phyloP scores from a whole-genome alignment of 768 basidiomycete genomes.

The Pisolithus microcarpus region DNA sequence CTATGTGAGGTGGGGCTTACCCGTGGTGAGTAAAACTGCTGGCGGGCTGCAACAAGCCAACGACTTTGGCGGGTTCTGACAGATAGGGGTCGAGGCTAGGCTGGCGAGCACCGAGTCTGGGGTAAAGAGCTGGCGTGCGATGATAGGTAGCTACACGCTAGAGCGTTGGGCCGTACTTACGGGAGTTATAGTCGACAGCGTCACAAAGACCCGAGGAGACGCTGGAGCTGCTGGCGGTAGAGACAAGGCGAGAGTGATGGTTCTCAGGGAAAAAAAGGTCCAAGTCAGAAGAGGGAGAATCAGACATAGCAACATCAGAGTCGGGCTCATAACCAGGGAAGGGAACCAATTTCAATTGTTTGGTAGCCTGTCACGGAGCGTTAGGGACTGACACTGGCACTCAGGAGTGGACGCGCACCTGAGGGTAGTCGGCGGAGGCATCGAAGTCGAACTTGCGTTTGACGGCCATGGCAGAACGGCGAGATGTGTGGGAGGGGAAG shows the following conservation, averaged over 20 bases:
- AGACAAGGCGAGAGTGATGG: slow-evolving; percentile 56
- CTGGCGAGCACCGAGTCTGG: slow-evolving; percentile 58
- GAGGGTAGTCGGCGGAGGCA: slow-evolving; percentile 43
- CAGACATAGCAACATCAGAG: slow-evolving; percentile 65
- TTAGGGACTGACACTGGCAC: slow-evolving; percentile 15
- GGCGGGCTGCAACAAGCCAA: slow-evolving; percentile 66
- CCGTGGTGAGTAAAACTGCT: slow-evolving; percentile 61
- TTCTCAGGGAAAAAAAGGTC: slow-evolving; percentile 49
- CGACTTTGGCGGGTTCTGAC: slow-evolving; percentile 38
- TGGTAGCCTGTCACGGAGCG: slow-evolving; percentile 37
- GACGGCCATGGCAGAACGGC: slow-evolving; percentile 44
- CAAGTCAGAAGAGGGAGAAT: slow-evolving; percentile 45
- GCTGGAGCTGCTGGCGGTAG: slow-evolving; percentile 50
- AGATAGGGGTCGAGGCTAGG: slow-evolving; percentile 44
- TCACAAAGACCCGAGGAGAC: slow-evolving; percentile 43
- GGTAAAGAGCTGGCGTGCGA: slow-evolving; percentile 36
- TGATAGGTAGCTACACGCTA: slow-evolving; percentile 1
- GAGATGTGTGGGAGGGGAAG: slow-evolving; percentile 6
- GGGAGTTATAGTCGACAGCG: slow-evolving; percentile 39
- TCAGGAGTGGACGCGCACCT: slow-evolving; percentile 29
- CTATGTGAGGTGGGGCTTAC: slow-evolving; percentile 34
- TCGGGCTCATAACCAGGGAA: slow-evolving; percentile 63
- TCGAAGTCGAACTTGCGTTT: slow-evolving; percentile 72
- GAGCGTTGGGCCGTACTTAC: slow-evolving; percentile 30
- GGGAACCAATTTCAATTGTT: slow-evolving; percentile 69